Base-by-base conservation (phyloP, 345 rosid species). In the Melaleuca quinquenervia region DNA sequence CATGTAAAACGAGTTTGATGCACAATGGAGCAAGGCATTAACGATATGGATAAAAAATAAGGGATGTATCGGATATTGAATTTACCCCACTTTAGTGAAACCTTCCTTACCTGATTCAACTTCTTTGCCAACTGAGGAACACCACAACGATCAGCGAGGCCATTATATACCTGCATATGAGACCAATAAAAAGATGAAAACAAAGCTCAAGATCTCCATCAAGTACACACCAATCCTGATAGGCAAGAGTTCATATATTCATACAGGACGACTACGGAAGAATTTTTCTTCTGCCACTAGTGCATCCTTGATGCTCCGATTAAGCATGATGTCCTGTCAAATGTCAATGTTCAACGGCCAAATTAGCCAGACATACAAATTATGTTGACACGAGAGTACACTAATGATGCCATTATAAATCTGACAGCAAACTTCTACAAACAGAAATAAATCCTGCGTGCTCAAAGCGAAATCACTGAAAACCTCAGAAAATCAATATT, bases 71-170 rank as follows among this genome's bases (percentile, higher is more conserved):
- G 7, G 7, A 70, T 36, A 70, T 9, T 1, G 36, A 70, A 36
- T 70, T 36, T 70, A 36, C 48, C 48, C 26, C 5, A 18, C 24
- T 32, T 36, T 13, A 36, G 24, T 18, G 80, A 36, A 70, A 70
- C 18, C 3, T 70, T 36, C 83, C 89, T 76, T 92, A 96, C 99
- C 96, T 95, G 98, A 88, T 97, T 97, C 92, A 97, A 91, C 89
- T 95, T 97, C 91, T 96, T 97, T 53, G 98, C 99, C 90, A 96
- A 70, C 87, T 97, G 98, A 86, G 98, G 96, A 88, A 96, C 91
- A 55, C 99, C 99, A 93, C 98, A 96, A 24, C 96, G 95, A 90
- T 96, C 99, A n/a, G 93, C 93, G n/a, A 97, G 91, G 89, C 93
- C 93, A 84, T 90, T 95, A 91, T 97, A 97, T 54, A 91, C 96